Conservation (phyloP, 805 yeast species). For the Zygosaccharomyces bisporus region DNA sequence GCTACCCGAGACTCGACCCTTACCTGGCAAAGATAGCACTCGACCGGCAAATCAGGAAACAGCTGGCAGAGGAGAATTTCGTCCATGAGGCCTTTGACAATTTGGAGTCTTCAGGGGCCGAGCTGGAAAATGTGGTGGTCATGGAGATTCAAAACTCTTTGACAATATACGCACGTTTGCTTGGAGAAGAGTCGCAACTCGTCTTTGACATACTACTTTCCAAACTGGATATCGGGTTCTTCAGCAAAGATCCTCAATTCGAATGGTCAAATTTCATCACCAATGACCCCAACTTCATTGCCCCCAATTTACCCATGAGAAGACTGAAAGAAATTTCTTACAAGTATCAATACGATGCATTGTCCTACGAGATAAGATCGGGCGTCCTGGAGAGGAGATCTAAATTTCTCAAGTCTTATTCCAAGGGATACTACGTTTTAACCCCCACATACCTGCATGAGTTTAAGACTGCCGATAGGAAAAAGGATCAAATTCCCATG, state of each 20-base stretch:
- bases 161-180: slow-evolving; percentile 62
- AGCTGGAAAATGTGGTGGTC: slow-evolving; percentile 82
- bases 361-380: slow-evolving; percentile 63
- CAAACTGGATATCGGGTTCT: slow-evolving; percentile 62
- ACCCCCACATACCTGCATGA: slow-evolving; percentile 89
- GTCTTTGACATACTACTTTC: slow-evolving; percentile 65
- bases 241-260: slow-evolving; percentile 69
- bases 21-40: slow-evolving; percentile 65
- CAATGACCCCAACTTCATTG: slow-evolving; percentile 67
- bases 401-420: slow-evolving; percentile 85
- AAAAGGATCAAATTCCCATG: slow-evolving; percentile 74
- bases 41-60: slow-evolving; percentile 74
- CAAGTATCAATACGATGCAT: slow-evolving; percentile 63
- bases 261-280: slow-evolving; percentile 88
- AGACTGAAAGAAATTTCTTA: slow-evolving; percentile 59
- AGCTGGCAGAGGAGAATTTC: slow-evolving; percentile 77
- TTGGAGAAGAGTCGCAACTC: slow-evolving; percentile 70
- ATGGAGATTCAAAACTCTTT: slow-evolving; percentile 81
- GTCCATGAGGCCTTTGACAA: slow-evolving; percentile 85
- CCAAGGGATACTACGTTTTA: slow-evolving; percentile 85
- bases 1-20: slow-evolving; percentile 65
- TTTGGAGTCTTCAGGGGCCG: slow-evolving; percentile 81
- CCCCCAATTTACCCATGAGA: slow-evolving; percentile 58
- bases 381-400: slow-evolving; percentile 88
- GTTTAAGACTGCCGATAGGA: slow-evolving; percentile 77